Evolutionary conservation across 345 rosid species (phyloP).

Genomic region (Durio zibethinus): DNA sequence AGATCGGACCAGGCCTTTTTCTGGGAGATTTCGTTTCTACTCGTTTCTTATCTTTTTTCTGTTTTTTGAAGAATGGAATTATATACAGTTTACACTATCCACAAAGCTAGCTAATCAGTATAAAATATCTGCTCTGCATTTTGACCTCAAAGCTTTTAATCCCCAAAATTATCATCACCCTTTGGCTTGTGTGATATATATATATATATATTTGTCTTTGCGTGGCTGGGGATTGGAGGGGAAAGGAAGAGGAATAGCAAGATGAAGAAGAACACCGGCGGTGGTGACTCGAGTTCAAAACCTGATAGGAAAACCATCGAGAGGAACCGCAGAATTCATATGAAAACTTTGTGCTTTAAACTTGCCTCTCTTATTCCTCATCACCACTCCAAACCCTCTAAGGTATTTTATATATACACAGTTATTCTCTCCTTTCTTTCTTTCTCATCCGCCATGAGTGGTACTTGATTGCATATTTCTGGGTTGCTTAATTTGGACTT

Average conservation of each 20-base stretch:
- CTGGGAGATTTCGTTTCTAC: background rate
- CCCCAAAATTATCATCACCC: background rate
- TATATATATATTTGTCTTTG: background rate
- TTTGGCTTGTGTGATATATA: background rate
- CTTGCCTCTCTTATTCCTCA: slow-evolving; percentile 50
- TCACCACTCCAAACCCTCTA: slow-evolving; percentile 27
- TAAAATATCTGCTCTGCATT: background rate
- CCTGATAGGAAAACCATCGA: slow-evolving; percentile 55
- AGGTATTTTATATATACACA: slow-evolving; percentile 27
- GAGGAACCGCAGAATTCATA: slow-evolving; percentile 53
- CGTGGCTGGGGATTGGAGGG: background rate
- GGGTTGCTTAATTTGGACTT: background rate
- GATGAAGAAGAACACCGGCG: slow-evolving; percentile 27
- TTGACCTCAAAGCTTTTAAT: background rate
- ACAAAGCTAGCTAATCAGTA: background rate
- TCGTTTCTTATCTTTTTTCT: background rate
- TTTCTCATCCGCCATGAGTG: background rate
- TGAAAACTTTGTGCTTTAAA: slow-evolving; percentile 52
- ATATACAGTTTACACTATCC: background rate
- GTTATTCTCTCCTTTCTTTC: background rate
- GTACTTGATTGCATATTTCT: background rate
- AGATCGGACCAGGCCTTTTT: background rate
- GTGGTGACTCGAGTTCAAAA: slow-evolving; percentile 17
- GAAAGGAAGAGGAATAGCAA: background rate
- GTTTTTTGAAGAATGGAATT: background rate